Percentiles rank a stretch among this genome's conserved stretches.
Evolutionary conservation across 2,329 filamentous ascomycete species (phyloP).

Genomic region (Fusarium euwallaceae): DNA sequence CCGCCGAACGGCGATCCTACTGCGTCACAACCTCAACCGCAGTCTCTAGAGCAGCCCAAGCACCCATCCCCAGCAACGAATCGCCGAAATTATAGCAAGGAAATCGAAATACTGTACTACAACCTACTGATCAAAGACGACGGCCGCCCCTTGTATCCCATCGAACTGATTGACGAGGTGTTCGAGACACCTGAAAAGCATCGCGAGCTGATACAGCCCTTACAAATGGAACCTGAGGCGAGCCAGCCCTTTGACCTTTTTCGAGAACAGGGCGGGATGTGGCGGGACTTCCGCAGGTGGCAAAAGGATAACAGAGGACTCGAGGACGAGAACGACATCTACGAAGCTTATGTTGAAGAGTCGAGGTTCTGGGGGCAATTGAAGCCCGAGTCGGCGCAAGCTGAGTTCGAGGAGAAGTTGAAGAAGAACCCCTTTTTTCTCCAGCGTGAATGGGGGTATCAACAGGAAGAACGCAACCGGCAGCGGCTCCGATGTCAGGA

Average conservation of each 20-base stretch:
- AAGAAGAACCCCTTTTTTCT: slow-evolving; percentile 25
- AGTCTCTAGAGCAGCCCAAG: too few relatives aligned
- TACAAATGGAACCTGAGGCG: slow-evolving; percentile 14
- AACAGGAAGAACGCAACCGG: not conserved
- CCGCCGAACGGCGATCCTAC: not conserved
- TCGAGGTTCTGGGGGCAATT: not conserved
- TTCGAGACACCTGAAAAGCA: slow-evolving; percentile 37
- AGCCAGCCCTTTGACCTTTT: slow-evolving; percentile 28
- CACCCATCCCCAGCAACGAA: not conserved
- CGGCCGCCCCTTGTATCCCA: slow-evolving; percentile 49
- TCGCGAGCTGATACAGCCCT: slow-evolving; percentile 46
- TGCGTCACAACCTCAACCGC: too few relatives aligned
- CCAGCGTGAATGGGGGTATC: slow-evolving; percentile 14
- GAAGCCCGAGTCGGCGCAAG: slow-evolving; percentile 1
- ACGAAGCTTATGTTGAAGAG: not conserved
- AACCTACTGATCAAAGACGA: slow-evolving; percentile 48
- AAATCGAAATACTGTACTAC: slow-evolving; percentile 42
- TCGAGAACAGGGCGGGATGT: slow-evolving; percentile 43
- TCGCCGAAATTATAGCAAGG: not conserved
- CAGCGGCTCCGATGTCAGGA: slow-evolving; percentile 21
- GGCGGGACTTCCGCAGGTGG: slow-evolving; percentile 50
- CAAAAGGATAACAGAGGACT: slow-evolving; percentile 46
- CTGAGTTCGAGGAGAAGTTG: slow-evolving; percentile 16
- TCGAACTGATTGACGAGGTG: slow-evolving; percentile 46
- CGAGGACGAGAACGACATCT: slow-evolving; percentile 37